A percentile compares a stretch with the other conserved stretches of the same genome.
These are phyloP conservation scores for Mycena belliarum DNA, from an alignment of 768 basidiomycete species.

Conservation along the genomic window DNA sequence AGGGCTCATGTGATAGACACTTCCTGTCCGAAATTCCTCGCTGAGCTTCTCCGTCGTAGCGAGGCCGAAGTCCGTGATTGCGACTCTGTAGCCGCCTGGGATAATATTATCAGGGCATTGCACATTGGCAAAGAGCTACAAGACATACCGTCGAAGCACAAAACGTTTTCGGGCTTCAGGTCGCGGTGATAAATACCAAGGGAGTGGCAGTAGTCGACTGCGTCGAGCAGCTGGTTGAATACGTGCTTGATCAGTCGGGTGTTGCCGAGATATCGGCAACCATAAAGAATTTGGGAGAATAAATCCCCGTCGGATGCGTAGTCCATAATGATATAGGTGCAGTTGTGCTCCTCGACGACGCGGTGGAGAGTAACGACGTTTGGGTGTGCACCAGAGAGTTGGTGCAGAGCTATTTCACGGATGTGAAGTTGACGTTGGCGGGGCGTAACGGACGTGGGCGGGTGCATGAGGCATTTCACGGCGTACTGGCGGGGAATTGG, in stretches of 20 bases:
- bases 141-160: conserved; percentile 64
- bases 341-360: conserved; percentile 78
- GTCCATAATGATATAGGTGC: conserved; percentile 92
- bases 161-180: conserved; percentile 94
- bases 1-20: conserved; percentile 98
- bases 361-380: conserved; percentile 88
- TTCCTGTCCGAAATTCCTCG: conserved; percentile 92
- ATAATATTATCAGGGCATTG: background rate
- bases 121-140: background rate
- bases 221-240: conserved; percentile 92
- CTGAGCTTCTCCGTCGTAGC: conserved; percentile 86
- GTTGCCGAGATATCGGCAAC: conserved; percentile 79
- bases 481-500: conserved; percentile 65
- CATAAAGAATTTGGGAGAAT: conserved; percentile 84
- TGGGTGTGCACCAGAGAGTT: conserved; percentile 71
- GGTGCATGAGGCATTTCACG: conserved; percentile 85
- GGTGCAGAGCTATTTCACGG: conserved; percentile 84
- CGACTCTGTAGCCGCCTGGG: conserved; percentile 63
- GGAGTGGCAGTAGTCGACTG: conserved; percentile 90
- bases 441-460: conserved; percentile 39
- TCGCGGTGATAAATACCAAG: conserved; percentile 95
- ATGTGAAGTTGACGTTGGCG: conserved; percentile 78
- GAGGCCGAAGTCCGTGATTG: conserved; percentile 94
- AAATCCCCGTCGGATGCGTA: conserved; percentile 90
- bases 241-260: conserved; percentile 84